phyloP scores from a whole-genome alignment of 192 early-diverging fungal species.

The Umbelopsis isabellina region DNA sequence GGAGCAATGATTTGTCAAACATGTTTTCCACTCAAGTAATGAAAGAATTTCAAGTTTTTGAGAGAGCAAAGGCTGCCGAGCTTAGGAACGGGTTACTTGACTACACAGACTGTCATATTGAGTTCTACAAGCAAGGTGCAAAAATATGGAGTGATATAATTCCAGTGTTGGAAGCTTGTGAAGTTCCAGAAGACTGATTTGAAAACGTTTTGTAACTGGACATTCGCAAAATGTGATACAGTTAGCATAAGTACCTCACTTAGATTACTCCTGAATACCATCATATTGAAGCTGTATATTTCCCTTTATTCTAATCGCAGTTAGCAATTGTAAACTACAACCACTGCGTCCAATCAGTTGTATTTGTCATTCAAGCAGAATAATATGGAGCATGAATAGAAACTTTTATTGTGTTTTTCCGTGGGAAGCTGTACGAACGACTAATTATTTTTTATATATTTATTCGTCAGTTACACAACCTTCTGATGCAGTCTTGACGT shows the following conservation, averaged over 20 bases:
- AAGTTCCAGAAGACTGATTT: constrained; percentile 32
- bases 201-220: neutral
- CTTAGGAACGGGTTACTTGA: constrained; percentile 76
- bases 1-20: constrained; percentile 68
- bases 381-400: too few relatives aligned
- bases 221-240: too few relatives aligned
- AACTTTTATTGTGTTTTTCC: too few relatives aligned
- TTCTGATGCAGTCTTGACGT: constrained; percentile 74
- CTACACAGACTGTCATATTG: constrained; percentile 79
- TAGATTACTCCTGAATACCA: too few relatives aligned
- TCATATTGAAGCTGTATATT: too few relatives aligned
- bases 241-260: too few relatives aligned
- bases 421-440: neutral
- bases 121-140: constrained; percentile 76
- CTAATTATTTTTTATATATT: neutral
- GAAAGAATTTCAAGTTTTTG: constrained; percentile 87
- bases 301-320: too few relatives aligned
- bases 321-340: neutral
- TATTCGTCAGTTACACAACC: constrained; percentile 91
- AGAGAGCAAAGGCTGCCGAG: constrained; percentile 77
- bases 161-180: constrained; percentile 75
- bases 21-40: constrained; percentile 78
- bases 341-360: neutral
- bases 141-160: constrained; percentile 86
- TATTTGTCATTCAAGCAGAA: too few relatives aligned